Base-by-base conservation (phyloP, 2,329 filamentous ascomycete genomes). In the Chrysosporium queenslandicum region DNA sequence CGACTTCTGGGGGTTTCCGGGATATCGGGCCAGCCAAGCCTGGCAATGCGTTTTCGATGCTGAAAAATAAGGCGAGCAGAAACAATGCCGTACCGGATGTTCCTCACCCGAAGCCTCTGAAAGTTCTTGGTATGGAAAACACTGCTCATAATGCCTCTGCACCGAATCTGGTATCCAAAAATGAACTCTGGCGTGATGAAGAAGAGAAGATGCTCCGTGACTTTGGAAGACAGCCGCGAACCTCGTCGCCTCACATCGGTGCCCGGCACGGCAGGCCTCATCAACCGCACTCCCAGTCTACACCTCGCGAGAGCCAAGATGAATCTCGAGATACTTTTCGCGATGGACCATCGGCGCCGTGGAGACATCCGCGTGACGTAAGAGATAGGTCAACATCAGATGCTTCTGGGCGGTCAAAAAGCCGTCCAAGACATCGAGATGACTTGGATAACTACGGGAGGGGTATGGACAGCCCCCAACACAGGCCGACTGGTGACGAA, bases 321-420 rank as follows among this genome's bases (percentile, higher is more conserved):
- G 67, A 64, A 20, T 62, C 62, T 3, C 61, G 62, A 23, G 64
- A 69, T 41, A 68, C 64, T 9, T 65, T 62, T 55, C 62, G 60
- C 39, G 68, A 67, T 57, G 50, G 63, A 59, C 12, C 57, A 58
- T 29, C 69, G 4, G 66, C 74, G 18, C 63, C 73, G 3, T 68
- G 63, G 53, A 66, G 65, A 57, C 65, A 64, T 46, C 42, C 41
- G 3, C 41, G n/a, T 12, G 67, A 67, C 18, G 67, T 64, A 25
- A 69, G 78, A 47, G 74, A 77, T 55, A 74, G 79, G 46, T 79
- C 79, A 4, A 75, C 72, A 56, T 81, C 79, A 5, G 74, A 75
- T 50, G 68, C 73, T 2, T 74, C 72, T 48, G 73, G 71, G 25
- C 74, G 78, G 25, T 80, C 78, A 6, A 74, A 74, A 56, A 81